Percentiles rank a stretch among this genome's conserved stretches.
Conservation (phyloP, 1,139 yeast species). For the Candida albicans region DNA sequence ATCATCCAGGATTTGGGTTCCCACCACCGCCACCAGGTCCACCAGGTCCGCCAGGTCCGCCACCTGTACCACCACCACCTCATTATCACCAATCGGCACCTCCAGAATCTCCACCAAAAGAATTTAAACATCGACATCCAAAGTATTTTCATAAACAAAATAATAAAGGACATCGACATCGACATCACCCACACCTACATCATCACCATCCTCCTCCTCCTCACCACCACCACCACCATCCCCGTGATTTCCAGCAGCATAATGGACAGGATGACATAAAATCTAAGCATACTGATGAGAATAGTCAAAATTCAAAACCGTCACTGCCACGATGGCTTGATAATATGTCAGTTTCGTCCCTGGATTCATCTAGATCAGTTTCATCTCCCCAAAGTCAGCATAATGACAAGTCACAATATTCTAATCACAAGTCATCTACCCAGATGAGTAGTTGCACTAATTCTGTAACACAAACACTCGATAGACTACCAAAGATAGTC, state of each 20-base stretch:
- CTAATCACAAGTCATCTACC: too few relatives aligned
- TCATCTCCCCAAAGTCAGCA: too few relatives aligned
- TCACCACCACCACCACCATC: slow-evolving; percentile 6
- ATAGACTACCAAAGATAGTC: background rate
- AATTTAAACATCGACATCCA: too few relatives aligned
- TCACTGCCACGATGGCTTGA: slow-evolving; percentile 2
- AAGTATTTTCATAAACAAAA: too few relatives aligned
- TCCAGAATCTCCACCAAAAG: background rate
- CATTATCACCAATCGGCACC: too few relatives aligned
- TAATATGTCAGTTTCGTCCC: background rate
- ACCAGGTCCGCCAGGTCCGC: slow-evolving; percentile 7
- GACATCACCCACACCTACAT: too few relatives aligned
- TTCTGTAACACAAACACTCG: too few relatives aligned
- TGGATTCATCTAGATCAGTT: background rate
- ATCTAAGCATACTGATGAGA: too few relatives aligned
- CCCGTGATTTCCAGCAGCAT: background rate
- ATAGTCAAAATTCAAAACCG: background rate
- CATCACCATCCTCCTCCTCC: background rate
- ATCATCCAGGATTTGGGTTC: slow-evolving; percentile 7
- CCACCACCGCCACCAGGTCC: slow-evolving; percentile 7
- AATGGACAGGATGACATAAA: too few relatives aligned
- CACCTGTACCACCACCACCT: slow-evolving; percentile 1
- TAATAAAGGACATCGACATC: too few relatives aligned
- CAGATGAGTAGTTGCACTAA: too few relatives aligned
- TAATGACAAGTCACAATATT: too few relatives aligned